Base-by-base conservation (phyloP, 2,329 filamentous ascomycete species). In the Colletotrichum chlorophyti region DNA sequence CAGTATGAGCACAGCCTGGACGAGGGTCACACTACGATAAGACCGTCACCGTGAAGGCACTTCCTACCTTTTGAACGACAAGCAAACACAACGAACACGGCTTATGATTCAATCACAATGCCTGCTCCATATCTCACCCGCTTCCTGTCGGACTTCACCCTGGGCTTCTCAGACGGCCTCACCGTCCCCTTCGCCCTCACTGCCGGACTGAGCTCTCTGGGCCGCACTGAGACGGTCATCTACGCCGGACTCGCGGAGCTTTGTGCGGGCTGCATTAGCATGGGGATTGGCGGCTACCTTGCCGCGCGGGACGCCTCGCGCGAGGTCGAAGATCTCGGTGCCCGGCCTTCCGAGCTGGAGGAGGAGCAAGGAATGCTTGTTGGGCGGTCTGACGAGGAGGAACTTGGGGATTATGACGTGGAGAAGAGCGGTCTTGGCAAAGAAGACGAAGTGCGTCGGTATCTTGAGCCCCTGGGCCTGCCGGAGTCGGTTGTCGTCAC, bases 161-260 rank as follows among this genome's bases (percentile, higher is more conserved):
- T 91, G 60, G 89, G 89, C 19, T 85, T 91, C 62, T 86, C 89
- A 0, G 89, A 92, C 73, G 89, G 89, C 11, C 76, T 91, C 59
- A 91, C 89, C 0, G 89, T 91, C 0, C 89, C 89, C 0, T 91
- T 92, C 66, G 89, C 90, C 15, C 76, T 91, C 15, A 91, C 88
- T 0, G 88, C 89, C 1, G 89, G 89, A 3, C 77, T 92, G 4
- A 84, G 82, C 17, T 82, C 82, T 3, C 74, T 89, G 5, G 85
- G 85, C 3, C 78, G 82, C 52, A 83, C 84, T 12, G 81, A 83
- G 53, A 84, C 86, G 0, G 84, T 89, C 51, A 83, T 93, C 19
- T 84, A 86, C 34, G 89, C 86, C 3, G 89, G 89, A 0, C 73
- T 90, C 24, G 88, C 88, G 1, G 89, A 91, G 70, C 77, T 91